Conservation (phyloP, 148 eudicot species). For the Chenopodium quinoa region DNA sequence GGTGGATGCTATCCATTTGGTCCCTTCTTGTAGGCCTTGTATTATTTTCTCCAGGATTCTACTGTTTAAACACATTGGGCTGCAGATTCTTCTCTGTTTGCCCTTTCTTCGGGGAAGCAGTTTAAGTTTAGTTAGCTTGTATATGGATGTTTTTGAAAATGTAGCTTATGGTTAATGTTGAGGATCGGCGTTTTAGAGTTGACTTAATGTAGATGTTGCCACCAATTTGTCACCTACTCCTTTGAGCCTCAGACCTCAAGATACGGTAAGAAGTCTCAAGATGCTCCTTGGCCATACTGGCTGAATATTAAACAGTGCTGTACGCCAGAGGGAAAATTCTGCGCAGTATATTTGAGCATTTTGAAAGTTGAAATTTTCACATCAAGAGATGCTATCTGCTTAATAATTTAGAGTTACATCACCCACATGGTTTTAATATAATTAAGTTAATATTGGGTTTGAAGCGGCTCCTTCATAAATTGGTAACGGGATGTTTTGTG, state of each 20-base stretch:
- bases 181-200: background rate
- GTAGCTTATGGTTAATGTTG: background rate
- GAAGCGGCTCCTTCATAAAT: background rate
- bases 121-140: too few species aligned
- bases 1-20: background rate
- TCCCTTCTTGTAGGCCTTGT: background rate
- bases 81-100: background rate
- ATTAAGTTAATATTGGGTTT: background rate
- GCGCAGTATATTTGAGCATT: background rate
- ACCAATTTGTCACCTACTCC: background rate
- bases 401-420: too few species aligned
- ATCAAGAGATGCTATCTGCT: background rate
- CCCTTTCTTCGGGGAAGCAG: too few species aligned
- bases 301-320: background rate
- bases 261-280: background rate
- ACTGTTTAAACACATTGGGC: background rate
- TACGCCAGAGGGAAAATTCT: background rate
- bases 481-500: background rate
- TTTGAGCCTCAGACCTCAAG: background rate
- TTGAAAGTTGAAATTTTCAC: background rate
- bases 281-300: background rate
- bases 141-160: too few species aligned
- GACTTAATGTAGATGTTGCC: background rate
- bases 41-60: background rate
- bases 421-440: background rate